Conservation (phyloP, 2,329 filamentous ascomycete genomes). For the Eutypella sp. region DNA sequence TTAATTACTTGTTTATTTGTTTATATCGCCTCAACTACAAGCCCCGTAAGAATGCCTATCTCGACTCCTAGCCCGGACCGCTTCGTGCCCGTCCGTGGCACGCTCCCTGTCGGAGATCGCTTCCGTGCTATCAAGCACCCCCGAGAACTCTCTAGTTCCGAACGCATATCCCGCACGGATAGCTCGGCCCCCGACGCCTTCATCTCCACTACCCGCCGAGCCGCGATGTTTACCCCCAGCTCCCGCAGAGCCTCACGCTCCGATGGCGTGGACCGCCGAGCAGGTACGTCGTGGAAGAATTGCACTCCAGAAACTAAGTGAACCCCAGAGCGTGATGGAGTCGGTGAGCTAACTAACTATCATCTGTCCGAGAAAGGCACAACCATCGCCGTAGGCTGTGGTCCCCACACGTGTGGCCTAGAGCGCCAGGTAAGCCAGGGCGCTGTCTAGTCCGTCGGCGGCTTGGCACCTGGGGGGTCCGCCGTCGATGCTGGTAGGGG, state of each 20-base stretch:
- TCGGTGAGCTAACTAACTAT: too few species aligned
- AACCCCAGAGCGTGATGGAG: too few species aligned
- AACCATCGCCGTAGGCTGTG: neutral
- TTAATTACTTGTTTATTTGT: neutral
- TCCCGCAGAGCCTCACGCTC: slow-evolving; percentile 21
- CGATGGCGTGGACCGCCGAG: slow-evolving; percentile 20
- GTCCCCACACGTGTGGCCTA: slow-evolving; percentile 17
- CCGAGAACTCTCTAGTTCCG: slow-evolving; percentile 36
- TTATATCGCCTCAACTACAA: too few species aligned
- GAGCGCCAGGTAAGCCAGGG: slow-evolving; percentile 57
- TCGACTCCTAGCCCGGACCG: slow-evolving; percentile 35
- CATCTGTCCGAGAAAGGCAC: neutral
- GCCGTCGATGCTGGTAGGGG: slow-evolving; percentile 60
- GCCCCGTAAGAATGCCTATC: slow-evolving; percentile 21
- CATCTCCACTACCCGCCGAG: slow-evolving; percentile 27
- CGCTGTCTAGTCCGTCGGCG: slow-evolving; percentile 73
- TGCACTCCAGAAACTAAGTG: too few species aligned
- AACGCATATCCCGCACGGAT: slow-evolving; percentile 41
- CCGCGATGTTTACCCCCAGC: slow-evolving; percentile 19
- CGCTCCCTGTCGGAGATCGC: slow-evolving; percentile 34
- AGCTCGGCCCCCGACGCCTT: slow-evolving; percentile 39
- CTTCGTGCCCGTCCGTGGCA: slow-evolving; percentile 43
- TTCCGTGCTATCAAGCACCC: slow-evolving; percentile 41
- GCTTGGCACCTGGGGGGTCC: slow-evolving; percentile 52
- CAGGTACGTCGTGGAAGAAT: slow-evolving; percentile 22